These are phyloP conservation scores for Barnettozyma botsteinii DNA, from an alignment of 805 yeast species.

Conservation along the genomic window DNA sequence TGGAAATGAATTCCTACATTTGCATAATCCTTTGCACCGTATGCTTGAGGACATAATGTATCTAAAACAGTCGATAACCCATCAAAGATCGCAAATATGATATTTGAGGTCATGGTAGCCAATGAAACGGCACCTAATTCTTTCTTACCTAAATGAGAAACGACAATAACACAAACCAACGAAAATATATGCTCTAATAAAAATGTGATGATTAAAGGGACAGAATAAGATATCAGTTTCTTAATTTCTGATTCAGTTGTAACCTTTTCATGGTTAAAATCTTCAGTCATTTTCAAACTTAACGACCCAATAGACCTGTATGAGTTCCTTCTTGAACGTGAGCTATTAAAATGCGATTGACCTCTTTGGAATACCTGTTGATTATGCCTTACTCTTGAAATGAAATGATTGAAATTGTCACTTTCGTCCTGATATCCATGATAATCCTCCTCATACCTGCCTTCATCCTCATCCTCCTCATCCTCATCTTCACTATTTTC, in stretches of 20 bases:
- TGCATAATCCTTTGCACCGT: constrained; percentile 65
- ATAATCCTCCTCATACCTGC: constrained; percentile 9
- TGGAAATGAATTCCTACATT: constrained; percentile 73
- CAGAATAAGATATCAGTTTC: constrained; percentile 36
- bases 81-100: constrained; percentile 73
- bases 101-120: constrained; percentile 79
- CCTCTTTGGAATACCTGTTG: constrained; percentile 2
- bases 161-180: constrained; percentile 55
- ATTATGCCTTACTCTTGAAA: constrained; percentile 21
- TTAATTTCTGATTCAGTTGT: constrained; percentile 32
- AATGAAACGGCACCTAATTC: constrained; percentile 81
- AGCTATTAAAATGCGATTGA: neutral
- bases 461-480: constrained; percentile 14
- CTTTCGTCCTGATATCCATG: constrained; percentile 23
- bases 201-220: constrained; percentile 55
- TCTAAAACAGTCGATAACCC: constrained; percentile 81
- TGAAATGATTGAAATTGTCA: constrained; percentile 18
- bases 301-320: constrained; percentile 20
- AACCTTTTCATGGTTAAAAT: constrained; percentile 29
- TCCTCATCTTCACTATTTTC: constrained; percentile 18
- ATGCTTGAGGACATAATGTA: constrained; percentile 81
- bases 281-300: constrained; percentile 18
- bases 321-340: constrained; percentile 16
- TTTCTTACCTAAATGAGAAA: constrained; percentile 76
- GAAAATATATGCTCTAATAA: constrained; percentile 52